Base-by-base conservation (phyloP, 176 grass and related monocot species). In the Zizania latifolia region DNA sequence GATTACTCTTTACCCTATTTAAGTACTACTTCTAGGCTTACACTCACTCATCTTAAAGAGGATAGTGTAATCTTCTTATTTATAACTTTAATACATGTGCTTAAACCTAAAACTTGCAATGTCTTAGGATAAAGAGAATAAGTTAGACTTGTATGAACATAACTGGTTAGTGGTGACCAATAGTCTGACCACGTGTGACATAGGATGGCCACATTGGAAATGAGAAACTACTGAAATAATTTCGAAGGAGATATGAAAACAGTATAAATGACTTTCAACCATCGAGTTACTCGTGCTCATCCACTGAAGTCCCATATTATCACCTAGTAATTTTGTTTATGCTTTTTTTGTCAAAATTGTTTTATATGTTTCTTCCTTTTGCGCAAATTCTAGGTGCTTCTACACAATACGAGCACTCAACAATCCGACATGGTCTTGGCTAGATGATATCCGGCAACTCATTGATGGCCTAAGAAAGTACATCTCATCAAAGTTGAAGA, bases 321-420 rank as follows among this genome's bases (percentile, higher is more conserved):
- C n/a, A n/a, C n/a, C n/a, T n/a, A n/a, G n/a, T n/a, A n/a, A 13
- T 54, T 13, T 5, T 27, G 8, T 4, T 51, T 69, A 24, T 28
- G 14, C 6, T 71, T 36, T 23, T n/a, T n/a, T n/a, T 2, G n/a
- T n/a, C n/a, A n/a, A n/a, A 19, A 23, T 38, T 77, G 1, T 28
- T 36, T 14, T 29, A 38, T 35, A 72, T 24, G 26, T 76, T 29
- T 17, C 41, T 16, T 5, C 45, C 48, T 39, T 21, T 4, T n/a
- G 24, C 17, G 65, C 37, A 57, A 75, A 35, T 79, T 78, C 43
- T 82, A 98, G 94, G 94, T 98, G 54, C 86, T 98, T 39, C 87
- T 97, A 64, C 94, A 98, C 94, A 16, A 79, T 98, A 78, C 88
- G 94, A 45, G 94, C 94, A 27, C 84, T 98, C 24, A 98, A 94